Conservation (phyloP, 176 grass and related monocot genomes). For the Urochloa ruziziensis region DNA sequence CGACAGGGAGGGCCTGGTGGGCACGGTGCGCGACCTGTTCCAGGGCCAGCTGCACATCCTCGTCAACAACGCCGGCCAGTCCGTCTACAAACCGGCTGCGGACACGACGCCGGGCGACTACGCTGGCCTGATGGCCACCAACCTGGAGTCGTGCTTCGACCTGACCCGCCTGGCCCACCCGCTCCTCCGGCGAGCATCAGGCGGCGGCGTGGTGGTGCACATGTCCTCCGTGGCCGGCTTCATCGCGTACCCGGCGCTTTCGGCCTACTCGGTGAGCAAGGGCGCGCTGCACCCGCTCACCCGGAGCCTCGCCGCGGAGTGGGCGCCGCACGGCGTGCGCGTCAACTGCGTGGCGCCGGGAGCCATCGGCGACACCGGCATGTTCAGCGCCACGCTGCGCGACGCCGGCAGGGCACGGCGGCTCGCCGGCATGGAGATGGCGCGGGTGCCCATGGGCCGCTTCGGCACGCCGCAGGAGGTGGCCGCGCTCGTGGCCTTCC, state of each 20-base stretch:
- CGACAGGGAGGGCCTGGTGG: conserved; percentile 34
- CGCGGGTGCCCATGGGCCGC: conserved; percentile 31
- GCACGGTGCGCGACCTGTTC: conserved; percentile 25
- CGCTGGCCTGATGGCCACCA: conserved; percentile 31
- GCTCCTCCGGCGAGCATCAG: conserved; percentile 5
- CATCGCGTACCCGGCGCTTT: conserved; percentile 34
- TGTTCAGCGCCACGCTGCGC: conserved; percentile 23
- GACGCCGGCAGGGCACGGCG: conserved; percentile 11
- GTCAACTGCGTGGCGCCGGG: conserved; percentile 39
- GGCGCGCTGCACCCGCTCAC: conserved; percentile 34
- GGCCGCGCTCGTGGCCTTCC: conserved; percentile 35
- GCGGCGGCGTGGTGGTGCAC: conserved; percentile 23
- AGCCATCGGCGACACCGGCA: background rate
- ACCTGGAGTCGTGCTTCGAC: conserved; percentile 47
- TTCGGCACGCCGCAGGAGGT: conserved; percentile 42
- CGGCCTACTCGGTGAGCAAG: conserved; percentile 36
- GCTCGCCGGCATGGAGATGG: conserved; percentile 14
- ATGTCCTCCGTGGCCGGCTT: conserved; percentile 34
- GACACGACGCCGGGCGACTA: conserved; percentile 22
- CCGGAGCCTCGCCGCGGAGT: conserved; percentile 36
- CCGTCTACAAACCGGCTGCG: background rate
- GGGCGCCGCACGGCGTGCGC: conserved; percentile 31
- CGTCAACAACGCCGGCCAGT: conserved; percentile 43
- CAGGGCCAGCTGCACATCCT: conserved; percentile 45
- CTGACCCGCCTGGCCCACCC: conserved; percentile 45